phyloP scores from a whole-genome alignment of 768 basidiomycete species.

The Agaricus subrufescens region DNA sequence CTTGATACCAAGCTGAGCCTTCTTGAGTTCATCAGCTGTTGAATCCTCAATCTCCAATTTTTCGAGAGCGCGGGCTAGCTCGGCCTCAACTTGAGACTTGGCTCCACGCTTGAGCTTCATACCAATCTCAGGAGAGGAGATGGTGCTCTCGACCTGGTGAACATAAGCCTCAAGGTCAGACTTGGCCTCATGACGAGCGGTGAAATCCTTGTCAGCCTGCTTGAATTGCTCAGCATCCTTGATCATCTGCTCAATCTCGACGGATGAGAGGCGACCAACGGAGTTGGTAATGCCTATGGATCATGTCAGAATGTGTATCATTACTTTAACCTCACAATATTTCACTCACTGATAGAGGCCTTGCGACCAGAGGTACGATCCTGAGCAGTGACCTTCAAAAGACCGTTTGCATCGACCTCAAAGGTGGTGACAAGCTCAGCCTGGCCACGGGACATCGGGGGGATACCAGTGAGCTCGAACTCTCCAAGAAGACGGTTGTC shows the following conservation, averaged over 20 bases:
- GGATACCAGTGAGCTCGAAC: slow-evolving; percentile 98
- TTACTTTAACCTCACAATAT: neutral
- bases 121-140: slow-evolving; percentile 93
- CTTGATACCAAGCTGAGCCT: slow-evolving; percentile 93
- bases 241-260: slow-evolving; percentile 99
- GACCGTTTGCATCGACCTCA: slow-evolving; percentile 99
- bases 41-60: slow-evolving; percentile 98
- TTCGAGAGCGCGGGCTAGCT: slow-evolving; percentile 97
- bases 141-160: slow-evolving; percentile 94
- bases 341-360: slow-evolving; percentile 85
- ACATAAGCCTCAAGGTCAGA: slow-evolving; percentile 97
- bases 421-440: slow-evolving; percentile 99
- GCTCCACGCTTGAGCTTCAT: slow-evolving; percentile 99
- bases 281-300: slow-evolving; percentile 91
- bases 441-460: slow-evolving; percentile 98
- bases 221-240: slow-evolving; percentile 99
- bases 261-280: slow-evolving; percentile 94
- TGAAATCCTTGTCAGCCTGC: slow-evolving; percentile 96
- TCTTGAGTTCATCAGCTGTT: slow-evolving; percentile 89
- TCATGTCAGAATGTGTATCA: slow-evolving; percentile 9
- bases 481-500: slow-evolving; percentile 99
- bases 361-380: slow-evolving; percentile 99
- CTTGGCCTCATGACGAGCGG: slow-evolving; percentile 95
- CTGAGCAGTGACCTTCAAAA: slow-evolving; percentile 96
- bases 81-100: slow-evolving; percentile 90